Conservation (phyloP, 805 yeast species). For the Isabelozyma rhagii region DNA sequence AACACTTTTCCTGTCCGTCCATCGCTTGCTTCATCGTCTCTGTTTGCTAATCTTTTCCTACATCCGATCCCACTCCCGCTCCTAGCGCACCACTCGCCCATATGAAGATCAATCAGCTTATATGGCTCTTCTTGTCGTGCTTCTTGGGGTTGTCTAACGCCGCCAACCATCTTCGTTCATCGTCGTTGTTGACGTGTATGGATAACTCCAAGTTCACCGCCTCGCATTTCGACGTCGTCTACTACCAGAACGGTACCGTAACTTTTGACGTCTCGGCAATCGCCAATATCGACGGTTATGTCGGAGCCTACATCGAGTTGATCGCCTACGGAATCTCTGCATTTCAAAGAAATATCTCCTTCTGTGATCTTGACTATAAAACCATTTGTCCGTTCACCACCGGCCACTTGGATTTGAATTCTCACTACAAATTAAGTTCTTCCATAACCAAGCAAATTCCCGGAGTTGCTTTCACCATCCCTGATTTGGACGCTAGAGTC, state of each 20-base stretch:
- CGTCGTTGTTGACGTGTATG: slow-evolving; percentile 90
- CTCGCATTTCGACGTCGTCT: slow-evolving; percentile 71
- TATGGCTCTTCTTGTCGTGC: not conserved
- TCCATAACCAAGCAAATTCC: slow-evolving; percentile 60
- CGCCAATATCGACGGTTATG: slow-evolving; percentile 71
- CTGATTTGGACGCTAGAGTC: slow-evolving; percentile 92
- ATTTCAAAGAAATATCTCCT: slow-evolving; percentile 49
- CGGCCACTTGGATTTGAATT: slow-evolving; percentile 76
- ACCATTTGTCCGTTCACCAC: slow-evolving; percentile 79
- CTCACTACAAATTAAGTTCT: slow-evolving; percentile 43
- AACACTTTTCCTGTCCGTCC: not conserved
- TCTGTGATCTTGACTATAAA: slow-evolving; percentile 55
- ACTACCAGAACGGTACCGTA: slow-evolving; percentile 60
- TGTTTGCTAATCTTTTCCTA: not conserved
- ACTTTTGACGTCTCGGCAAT: slow-evolving; percentile 70
- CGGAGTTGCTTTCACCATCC: slow-evolving; percentile 80
- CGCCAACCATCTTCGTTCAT: slow-evolving; percentile 39
- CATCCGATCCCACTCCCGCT: not conserved
- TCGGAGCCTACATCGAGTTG: slow-evolving; percentile 62
- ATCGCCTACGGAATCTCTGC: slow-evolving; percentile 79
- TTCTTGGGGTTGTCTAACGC: slow-evolving; percentile 9
- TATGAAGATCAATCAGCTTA: not conserved
- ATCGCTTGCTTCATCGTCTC: not conserved
- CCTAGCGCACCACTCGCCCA: not conserved
- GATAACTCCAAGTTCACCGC: slow-evolving; percentile 84